Percentiles rank a stretch among this genome's conserved stretches.
phyloP scores from a whole-genome alignment of 495 filamentous ascomycete species.

The Wilcoxina mikolae region DNA sequence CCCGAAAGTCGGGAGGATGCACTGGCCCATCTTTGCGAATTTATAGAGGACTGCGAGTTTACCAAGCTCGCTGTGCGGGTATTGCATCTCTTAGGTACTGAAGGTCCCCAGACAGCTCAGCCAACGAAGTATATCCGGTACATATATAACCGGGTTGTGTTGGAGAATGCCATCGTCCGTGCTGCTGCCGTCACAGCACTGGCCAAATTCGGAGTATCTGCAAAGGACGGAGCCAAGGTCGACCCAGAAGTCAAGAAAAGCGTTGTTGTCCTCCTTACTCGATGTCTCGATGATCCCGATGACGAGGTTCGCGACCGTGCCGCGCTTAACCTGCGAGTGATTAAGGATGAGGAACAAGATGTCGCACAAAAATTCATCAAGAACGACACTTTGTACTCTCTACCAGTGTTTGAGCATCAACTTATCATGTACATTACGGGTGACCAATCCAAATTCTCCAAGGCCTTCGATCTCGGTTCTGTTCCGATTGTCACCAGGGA shows the following conservation, averaged over 20 bases:
- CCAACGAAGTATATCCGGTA: conserved; percentile 98
- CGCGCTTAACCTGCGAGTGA: conserved; percentile 78
- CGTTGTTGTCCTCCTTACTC: conserved; percentile 77
- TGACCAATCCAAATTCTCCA: conserved; percentile 65
- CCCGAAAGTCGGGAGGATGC: conserved; percentile 96
- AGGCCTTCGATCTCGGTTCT: conserved; percentile 75
- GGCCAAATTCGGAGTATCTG: conserved; percentile 93
- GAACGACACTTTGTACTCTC: conserved; percentile 80
- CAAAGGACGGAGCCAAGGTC: conserved; percentile 50
- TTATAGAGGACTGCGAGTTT: conserved; percentile 99
- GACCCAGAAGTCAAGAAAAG: conserved; percentile 85
- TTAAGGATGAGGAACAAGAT: conserved; percentile 69
- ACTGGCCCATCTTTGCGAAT: conserved; percentile 90
- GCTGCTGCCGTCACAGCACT: conserved; percentile 91
- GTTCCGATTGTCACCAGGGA: conserved; percentile 92
- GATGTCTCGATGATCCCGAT: conserved; percentile 92
- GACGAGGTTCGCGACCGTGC: conserved; percentile 96
- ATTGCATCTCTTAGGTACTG: conserved; percentile 78
- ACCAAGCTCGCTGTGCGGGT: conserved; percentile 95
- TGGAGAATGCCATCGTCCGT: conserved; percentile 92
- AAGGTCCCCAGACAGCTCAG: conserved; percentile 88
- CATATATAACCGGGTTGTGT: conserved; percentile 95
- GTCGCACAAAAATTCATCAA: conserved; percentile 73
- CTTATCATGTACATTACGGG: conserved; percentile 96
- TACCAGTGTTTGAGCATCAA: conserved; percentile 93